Evolutionary conservation across 768 basidiomycete species (phyloP).

Genomic region (Russula sp.): DNA sequence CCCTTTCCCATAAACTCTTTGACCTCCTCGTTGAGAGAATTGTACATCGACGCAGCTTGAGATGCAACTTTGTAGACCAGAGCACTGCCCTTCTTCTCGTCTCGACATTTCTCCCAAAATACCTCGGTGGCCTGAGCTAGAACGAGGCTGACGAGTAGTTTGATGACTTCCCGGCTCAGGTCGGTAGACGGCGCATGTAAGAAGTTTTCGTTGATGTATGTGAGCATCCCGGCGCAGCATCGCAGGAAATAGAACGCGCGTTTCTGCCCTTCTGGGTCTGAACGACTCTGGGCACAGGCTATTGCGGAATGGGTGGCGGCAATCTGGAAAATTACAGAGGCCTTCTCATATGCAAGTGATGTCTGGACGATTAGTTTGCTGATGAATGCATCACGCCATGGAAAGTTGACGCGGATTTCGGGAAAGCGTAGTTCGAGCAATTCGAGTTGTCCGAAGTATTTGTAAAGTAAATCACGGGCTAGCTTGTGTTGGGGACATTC

Average conservation of each 20-base stretch:
- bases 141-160: conserved; percentile 84
- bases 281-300: conserved; percentile 76
- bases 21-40: conserved; percentile 79
- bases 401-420: conserved; percentile 93
- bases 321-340: conserved; percentile 94
- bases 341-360: conserved; percentile 97
- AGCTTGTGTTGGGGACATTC: conserved; percentile 5
- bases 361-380: conserved; percentile 91
- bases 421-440: conserved; percentile 95
- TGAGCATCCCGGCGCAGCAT: conserved; percentile 92
- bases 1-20: conserved; percentile 98
- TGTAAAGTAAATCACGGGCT: conserved; percentile 94
- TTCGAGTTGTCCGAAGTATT: conserved; percentile 99
- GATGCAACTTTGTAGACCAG: conserved; percentile 82
- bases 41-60: conserved; percentile 81
- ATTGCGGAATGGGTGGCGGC: conserved; percentile 92
- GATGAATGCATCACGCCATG: conserved; percentile 97
- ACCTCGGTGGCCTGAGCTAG: conserved; percentile 94
- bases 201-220: conserved; percentile 99
- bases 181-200: conserved; percentile 96
- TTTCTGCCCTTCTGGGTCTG: conserved; percentile 45
- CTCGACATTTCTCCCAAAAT: conserved; percentile 91
- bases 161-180: conserved; percentile 89
- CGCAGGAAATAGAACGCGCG: conserved; percentile 84
- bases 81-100: conserved; percentile 81